A percentile compares a stretch with the other conserved stretches of the same genome.
These are phyloP conservation scores for Rhizoctonia solani DNA, from an alignment of 1,284 basidiomycete species.

Conservation along the genomic window DNA sequence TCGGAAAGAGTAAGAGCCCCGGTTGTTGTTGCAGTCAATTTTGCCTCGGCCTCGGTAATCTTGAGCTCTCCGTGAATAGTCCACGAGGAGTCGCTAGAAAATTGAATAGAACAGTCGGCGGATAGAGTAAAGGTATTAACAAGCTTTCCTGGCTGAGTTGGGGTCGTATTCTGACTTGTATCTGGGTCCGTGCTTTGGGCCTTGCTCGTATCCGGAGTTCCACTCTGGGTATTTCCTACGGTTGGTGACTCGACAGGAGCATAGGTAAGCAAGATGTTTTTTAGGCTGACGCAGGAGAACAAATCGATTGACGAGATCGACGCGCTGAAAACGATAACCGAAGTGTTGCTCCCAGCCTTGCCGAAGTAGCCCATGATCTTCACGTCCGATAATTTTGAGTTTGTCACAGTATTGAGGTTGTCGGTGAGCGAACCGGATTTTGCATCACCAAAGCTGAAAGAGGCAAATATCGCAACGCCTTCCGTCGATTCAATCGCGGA, in stretches of 20 bases:
- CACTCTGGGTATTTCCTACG: no score
- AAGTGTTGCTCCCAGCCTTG: neutral
- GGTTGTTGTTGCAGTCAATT: neutral
- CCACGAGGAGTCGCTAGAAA: neutral
- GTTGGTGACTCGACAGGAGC: no score
- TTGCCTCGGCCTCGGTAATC: neutral
- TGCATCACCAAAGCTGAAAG: neutral
- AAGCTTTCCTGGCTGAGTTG: no score
- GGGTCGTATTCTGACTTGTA: no score
- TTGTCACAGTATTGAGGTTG: neutral
- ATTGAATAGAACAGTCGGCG: neutral
- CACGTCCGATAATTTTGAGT: neutral
- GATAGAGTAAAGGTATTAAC: neutral
- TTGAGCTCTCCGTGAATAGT: neutral
- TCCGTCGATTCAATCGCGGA: neutral
- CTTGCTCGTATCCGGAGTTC: no score
- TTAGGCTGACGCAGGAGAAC: no score
- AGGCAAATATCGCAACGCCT: neutral
- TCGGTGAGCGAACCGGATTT: neutral
- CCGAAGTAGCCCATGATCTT: slow-evolving; percentile 1
- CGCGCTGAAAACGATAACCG: neutral
- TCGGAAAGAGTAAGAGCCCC: no score
- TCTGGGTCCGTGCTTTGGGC: no score
- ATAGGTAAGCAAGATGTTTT: no score
- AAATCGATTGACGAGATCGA: neutral